Evolutionary conservation across 768 basidiomycete species (phyloP).

Genomic region (Tubosaeta sp.): DNA sequence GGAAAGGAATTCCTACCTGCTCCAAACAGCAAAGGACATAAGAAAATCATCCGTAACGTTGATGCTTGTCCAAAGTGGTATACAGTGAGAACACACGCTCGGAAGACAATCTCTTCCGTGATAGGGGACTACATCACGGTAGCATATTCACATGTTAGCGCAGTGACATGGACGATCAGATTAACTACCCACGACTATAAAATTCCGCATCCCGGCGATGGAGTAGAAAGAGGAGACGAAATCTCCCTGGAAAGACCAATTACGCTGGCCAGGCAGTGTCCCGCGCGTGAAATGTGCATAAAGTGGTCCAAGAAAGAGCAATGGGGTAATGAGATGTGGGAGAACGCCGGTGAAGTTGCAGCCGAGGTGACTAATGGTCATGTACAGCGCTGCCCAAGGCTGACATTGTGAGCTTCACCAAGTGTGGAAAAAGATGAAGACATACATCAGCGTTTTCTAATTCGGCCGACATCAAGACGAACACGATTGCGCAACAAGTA

Average conservation of each 20-base stretch:
- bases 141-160: background rate
- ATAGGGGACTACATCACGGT: slow-evolving; percentile 61
- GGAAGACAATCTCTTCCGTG: slow-evolving; percentile 90
- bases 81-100: slow-evolving; percentile 75
- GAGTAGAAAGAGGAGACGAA: slow-evolving; percentile 41
- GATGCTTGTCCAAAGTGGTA: slow-evolving; percentile 65
- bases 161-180: background rate
- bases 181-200: slow-evolving; percentile 39
- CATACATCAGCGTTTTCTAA: slow-evolving; percentile 18
- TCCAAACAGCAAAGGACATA: slow-evolving; percentile 85
- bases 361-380: slow-evolving; percentile 41
- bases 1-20: slow-evolving; percentile 50
- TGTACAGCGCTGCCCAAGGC: slow-evolving; percentile 20
- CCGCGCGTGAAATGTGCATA: slow-evolving; percentile 47
- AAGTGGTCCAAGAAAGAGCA: slow-evolving; percentile 76
- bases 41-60: slow-evolving; percentile 60
- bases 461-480: slow-evolving; percentile 35
- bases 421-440: background rate
- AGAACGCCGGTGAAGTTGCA: slow-evolving; percentile 27
- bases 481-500: slow-evolving; percentile 51
- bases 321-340: slow-evolving; percentile 64
- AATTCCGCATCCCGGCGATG: slow-evolving; percentile 70
- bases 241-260: slow-evolving; percentile 42
- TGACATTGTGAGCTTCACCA: slow-evolving; percentile 9
- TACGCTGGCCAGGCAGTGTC: slow-evolving; percentile 51